Base-by-base conservation (phyloP, 1,139 yeast species). In the Keqinozyma sinolaborantium region DNA sequence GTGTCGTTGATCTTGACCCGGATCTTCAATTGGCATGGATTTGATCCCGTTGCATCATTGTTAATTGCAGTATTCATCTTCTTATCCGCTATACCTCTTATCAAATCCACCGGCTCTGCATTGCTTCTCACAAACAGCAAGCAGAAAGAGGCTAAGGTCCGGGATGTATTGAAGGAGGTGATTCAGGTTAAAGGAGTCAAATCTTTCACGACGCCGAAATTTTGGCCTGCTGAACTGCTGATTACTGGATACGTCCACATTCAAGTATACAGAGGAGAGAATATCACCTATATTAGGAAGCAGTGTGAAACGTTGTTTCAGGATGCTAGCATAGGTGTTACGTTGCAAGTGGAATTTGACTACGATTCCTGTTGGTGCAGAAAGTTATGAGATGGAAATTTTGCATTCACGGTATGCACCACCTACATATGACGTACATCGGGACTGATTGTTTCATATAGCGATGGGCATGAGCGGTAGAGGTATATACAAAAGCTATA, bases 11-110 rank as follows among this genome's bases (percentile, higher is more conserved):
- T 83, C 2, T 56, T 83, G 25, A 79, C 84, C 14, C 77, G 77
- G 35, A 39, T 72, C 11, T 73, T 80, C 51, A 60, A 68, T 14
- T 72, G 81, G 59, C 66, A 73, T 25, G 84, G 85, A 1, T 85
- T 86, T 51, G 99, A 92, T 51, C 97, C 99, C 0, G 58, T 92
- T 14, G 95, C 97, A 0, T 90, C 97, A 1, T 68, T 94, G 3
- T 70, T 88, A 46, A 92, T 92, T 39, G 97, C 96, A 0, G 60
- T 74, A 4, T 66, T 92, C 48, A 88, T 94, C 40, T 77, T 90
- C 40, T 40, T 77, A 10, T 86, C 96, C 3, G 88, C 97, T 0
- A 50, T 88, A 1, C 98, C 98, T 1, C 67, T 92, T 35, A 70
- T 92, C 24, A 77, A 77, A 45, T 83, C 95, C 1, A 83, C 97